Conservation (phyloP, 2,329 filamentous ascomycete species). For the Cercospora beticola region DNA sequence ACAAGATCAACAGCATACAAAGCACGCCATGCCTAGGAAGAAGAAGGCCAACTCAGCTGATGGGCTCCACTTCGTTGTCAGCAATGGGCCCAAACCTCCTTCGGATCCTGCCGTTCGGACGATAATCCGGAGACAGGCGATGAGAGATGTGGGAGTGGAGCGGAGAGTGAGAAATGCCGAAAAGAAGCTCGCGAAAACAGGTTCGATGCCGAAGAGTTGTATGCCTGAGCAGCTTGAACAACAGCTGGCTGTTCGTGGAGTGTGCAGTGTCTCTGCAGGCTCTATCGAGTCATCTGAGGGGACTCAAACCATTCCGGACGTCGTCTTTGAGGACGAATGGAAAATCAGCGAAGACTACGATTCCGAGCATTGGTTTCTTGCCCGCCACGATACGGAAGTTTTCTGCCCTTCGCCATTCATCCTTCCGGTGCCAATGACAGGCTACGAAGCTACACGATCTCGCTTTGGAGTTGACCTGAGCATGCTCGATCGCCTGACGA, state of each 20-base stretch:
- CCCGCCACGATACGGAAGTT: too few relatives aligned
- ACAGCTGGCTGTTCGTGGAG: not conserved
- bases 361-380: not conserved
- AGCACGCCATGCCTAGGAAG: not conserved
- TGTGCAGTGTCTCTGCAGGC: not conserved
- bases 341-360: not conserved
- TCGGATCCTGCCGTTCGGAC: constrained; percentile 28
- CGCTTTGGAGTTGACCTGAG: constrained; percentile 29
- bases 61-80: not conserved
- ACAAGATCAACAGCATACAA: not conserved
- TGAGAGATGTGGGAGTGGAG: constrained; percentile 40
- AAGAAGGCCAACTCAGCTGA: not conserved
- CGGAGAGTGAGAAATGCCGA: constrained; percentile 8
- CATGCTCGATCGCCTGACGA: constrained; percentile 30
- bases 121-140: constrained; percentile 43
- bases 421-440: not conserved
- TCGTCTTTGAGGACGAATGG: not conserved
- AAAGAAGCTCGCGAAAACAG: constrained; percentile 8
- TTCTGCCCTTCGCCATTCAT: not conserved
- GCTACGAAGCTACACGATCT: constrained; percentile 22
- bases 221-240: not conserved
- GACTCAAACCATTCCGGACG: not conserved
- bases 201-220: too few relatives aligned
- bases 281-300: not conserved
- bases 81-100: constrained; percentile 8